Conservation (phyloP, 2,329 filamentous ascomycete genomes). For the Trichoderma simmonsii region DNA sequence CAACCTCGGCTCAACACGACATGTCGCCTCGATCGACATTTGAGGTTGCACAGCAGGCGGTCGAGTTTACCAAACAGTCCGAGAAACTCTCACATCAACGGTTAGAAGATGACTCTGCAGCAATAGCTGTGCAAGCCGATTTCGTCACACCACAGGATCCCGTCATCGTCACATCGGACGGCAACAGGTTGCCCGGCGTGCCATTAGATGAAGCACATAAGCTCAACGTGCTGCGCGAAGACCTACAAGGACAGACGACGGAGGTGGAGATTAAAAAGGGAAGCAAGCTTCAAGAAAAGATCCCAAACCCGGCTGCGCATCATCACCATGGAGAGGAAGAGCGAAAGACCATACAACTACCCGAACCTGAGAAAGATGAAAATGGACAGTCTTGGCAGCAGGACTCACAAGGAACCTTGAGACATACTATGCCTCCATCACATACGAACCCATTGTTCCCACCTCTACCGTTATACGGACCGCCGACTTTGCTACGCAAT, state of each 20-base stretch:
- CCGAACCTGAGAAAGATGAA: slow-evolving; percentile 24
- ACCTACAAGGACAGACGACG: slow-evolving; percentile 35
- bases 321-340: slow-evolving; percentile 30
- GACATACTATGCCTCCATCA: slow-evolving; percentile 56
- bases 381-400: slow-evolving; percentile 40
- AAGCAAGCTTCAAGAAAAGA: slow-evolving; percentile 27
- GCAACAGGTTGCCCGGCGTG: slow-evolving; percentile 63
- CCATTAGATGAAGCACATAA: slow-evolving; percentile 68
- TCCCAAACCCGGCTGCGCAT: slow-evolving; percentile 30
- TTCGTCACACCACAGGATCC: slow-evolving; percentile 68
- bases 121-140: slow-evolving; percentile 59
- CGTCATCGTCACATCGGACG: slow-evolving; percentile 66
- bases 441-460: slow-evolving; percentile 81
- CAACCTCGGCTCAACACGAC: neutral
- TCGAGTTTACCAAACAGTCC: slow-evolving; percentile 60
- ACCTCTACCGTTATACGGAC: slow-evolving; percentile 76
- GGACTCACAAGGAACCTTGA: slow-evolving; percentile 46
- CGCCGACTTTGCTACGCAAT: slow-evolving; percentile 62
- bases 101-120: slow-evolving; percentile 29
- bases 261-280: slow-evolving; percentile 28
- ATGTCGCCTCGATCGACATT: slow-evolving; percentile 20
- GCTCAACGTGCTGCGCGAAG: slow-evolving; percentile 61
- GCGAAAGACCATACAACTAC: slow-evolving; percentile 27
- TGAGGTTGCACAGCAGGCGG: slow-evolving; percentile 40
- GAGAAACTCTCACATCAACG: slow-evolving; percentile 50